Percentiles rank a stretch among this genome's conserved stretches.
These are phyloP conservation scores for Aspergillus quadricinctus DNA, from an alignment of 2,329 filamentous ascomycete genomes.

Conservation along the genomic window DNA sequence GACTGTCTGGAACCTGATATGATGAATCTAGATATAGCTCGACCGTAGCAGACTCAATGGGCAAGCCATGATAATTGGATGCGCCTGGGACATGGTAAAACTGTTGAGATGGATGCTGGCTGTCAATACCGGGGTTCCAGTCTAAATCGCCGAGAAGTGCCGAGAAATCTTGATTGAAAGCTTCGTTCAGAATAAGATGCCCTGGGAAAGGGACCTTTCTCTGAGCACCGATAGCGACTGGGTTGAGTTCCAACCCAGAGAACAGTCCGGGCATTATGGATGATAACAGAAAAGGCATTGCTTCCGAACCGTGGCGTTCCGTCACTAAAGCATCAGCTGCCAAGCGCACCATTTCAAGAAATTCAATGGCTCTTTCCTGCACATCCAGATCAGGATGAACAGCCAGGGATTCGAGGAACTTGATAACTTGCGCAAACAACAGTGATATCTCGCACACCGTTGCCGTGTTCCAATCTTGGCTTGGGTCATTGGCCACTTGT, in stretches of 20 bases:
- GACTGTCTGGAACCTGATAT: slow-evolving; percentile 29
- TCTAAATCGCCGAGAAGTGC: slow-evolving; percentile 58
- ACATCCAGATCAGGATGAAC: slow-evolving; percentile 86
- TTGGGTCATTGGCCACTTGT: slow-evolving; percentile 58
- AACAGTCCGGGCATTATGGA: slow-evolving; percentile 89
- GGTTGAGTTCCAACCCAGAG: slow-evolving; percentile 81
- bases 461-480: slow-evolving; percentile 65
- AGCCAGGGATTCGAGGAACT: slow-evolving; percentile 73
- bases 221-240: slow-evolving; percentile 78
- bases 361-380: slow-evolving; percentile 90
- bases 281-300: slow-evolving; percentile 78
- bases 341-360: slow-evolving; percentile 81
- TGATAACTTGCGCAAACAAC: slow-evolving; percentile 73
- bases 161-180: slow-evolving; percentile 72
- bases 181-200: slow-evolving; percentile 71
- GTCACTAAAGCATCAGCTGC: slow-evolving; percentile 66
- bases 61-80: slow-evolving; percentile 14
- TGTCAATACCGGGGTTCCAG: slow-evolving; percentile 42
- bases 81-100: slow-evolving; percentile 39
- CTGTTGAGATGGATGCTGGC: slow-evolving; percentile 40
- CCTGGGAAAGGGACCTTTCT: slow-evolving; percentile 76
- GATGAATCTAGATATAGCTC: slow-evolving; percentile 26
- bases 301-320: slow-evolving; percentile 32
- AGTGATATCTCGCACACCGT: slow-evolving; percentile 71
- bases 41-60: slow-evolving; percentile 15